These are phyloP conservation scores for Magnaporthales sp. DNA, from an alignment of 2,329 filamentous ascomycete genomes.

Conservation along the genomic window DNA sequence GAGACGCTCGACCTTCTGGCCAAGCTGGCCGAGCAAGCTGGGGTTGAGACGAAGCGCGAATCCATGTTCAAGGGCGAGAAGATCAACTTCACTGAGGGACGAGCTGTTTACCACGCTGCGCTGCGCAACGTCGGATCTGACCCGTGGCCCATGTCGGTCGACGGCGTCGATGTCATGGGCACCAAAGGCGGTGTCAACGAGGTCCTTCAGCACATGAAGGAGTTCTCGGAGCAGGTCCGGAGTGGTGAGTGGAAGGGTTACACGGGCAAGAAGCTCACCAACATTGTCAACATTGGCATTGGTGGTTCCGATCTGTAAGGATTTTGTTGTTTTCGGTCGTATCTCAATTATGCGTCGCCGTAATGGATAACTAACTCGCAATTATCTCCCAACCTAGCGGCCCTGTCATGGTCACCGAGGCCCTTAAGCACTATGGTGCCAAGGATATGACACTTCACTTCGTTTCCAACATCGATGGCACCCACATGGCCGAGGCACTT, in stretches of 20 bases:
- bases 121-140: slow-evolving; percentile 68
- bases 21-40: slow-evolving; percentile 85
- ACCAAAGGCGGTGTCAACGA: slow-evolving; percentile 80
- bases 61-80: slow-evolving; percentile 95
- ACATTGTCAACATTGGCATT: slow-evolving; percentile 95
- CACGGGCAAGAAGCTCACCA: slow-evolving; percentile 95
- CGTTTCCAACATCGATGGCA: slow-evolving; percentile 98
- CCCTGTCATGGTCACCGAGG: slow-evolving; percentile 98
- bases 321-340: not conserved
- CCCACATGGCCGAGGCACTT: slow-evolving; percentile 91
- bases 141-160: slow-evolving; percentile 74
- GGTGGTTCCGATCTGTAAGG: slow-evolving; percentile 95
- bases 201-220: slow-evolving; percentile 95
- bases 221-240: slow-evolving; percentile 90
- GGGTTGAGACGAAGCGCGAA: slow-evolving; percentile 88
- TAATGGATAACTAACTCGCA: not conserved
- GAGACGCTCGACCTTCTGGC: slow-evolving; percentile 82
- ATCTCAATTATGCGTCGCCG: not conserved
- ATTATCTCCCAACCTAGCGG: slow-evolving; percentile 46
- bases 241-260: slow-evolving; percentile 96
- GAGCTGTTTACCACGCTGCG: slow-evolving; percentile 91
- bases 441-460: slow-evolving; percentile 87
- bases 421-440: slow-evolving; percentile 88
- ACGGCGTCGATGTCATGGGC: slow-evolving; percentile 88
- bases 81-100: slow-evolving; percentile 98